Percentiles rank a stretch among this genome's conserved stretches.
Conservation (phyloP, 1,139 yeast species). For the Yamadazyma oceani region DNA sequence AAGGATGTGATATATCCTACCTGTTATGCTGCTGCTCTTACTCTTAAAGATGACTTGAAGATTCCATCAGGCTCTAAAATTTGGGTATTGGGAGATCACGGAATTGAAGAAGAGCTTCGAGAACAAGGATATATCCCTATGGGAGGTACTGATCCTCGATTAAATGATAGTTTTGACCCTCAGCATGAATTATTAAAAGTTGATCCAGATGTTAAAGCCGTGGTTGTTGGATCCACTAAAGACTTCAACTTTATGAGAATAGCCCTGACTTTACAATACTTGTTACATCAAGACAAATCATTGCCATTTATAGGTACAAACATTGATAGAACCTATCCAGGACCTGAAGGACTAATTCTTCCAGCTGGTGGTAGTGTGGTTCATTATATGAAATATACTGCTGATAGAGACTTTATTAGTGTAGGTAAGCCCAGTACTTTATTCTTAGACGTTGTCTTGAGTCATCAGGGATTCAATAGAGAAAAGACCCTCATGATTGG, state of each 20-base stretch:
- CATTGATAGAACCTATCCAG: constrained; percentile 43
- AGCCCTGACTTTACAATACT: constrained; percentile 40
- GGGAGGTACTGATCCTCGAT: constrained; percentile 66
- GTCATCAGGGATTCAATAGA: constrained; percentile 27
- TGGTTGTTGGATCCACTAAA: constrained; percentile 43
- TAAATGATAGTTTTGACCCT: constrained; percentile 31
- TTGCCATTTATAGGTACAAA: constrained; percentile 43
- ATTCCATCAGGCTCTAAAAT: constrained; percentile 50
- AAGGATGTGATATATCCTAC: constrained; percentile 39
- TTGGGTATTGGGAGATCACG: constrained; percentile 83
- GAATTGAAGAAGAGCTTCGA: constrained; percentile 71
- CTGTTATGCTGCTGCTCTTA: constrained; percentile 36
- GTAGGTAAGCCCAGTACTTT: constrained; percentile 41
- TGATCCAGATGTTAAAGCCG: constrained; percentile 42
- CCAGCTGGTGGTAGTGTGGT: constrained; percentile 49
- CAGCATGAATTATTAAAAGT: constrained; percentile 48
- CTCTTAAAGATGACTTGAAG: constrained; percentile 23
- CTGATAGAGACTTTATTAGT: constrained; percentile 32
- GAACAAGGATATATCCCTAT: constrained; percentile 66
- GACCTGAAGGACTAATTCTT: constrained; percentile 35
- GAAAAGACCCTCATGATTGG: constrained; percentile 40
- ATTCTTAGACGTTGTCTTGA: constrained; percentile 32
- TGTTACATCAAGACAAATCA: constrained; percentile 30
- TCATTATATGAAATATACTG: constrained; percentile 37
- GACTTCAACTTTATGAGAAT: constrained; percentile 39